Conservation (phyloP, 768 basidiomycete species). For the Suillus variegatus region DNA sequence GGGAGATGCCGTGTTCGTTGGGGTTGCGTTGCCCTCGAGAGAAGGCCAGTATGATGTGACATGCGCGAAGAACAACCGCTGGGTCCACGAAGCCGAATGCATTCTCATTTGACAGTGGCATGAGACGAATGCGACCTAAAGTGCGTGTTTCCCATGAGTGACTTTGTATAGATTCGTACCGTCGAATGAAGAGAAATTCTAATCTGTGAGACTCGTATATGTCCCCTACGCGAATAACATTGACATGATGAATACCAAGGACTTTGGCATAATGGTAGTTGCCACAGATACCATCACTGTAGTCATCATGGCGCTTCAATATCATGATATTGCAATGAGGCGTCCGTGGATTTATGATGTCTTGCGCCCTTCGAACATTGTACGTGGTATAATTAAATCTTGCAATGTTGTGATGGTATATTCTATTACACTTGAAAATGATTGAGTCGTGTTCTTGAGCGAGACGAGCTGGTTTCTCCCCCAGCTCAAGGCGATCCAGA, state of each 20-base stretch:
- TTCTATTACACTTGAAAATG: conserved; percentile 14
- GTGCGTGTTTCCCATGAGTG: neutral
- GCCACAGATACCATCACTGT: neutral
- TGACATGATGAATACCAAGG: conserved; percentile 17
- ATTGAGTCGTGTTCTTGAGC: conserved; percentile 10
- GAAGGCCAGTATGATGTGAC: neutral
- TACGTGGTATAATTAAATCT: conserved; percentile 33
- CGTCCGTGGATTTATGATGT: conserved; percentile 38
- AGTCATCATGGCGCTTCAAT: no score
- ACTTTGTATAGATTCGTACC: conserved; percentile 1
- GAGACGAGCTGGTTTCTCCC: neutral
- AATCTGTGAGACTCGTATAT: conserved; percentile 3
- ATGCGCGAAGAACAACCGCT: no score
- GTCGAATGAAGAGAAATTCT: conserved; percentile 8
- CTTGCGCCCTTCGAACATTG: conserved; percentile 39
- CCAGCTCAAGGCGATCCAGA: conserved; percentile 1
- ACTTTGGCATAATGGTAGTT: conserved; percentile 19
- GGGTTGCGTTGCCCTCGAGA: conserved; percentile 12
- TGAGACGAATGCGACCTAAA: conserved; percentile 11
- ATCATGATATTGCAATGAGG: neutral
- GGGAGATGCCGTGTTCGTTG: neutral
- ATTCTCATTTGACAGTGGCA: conserved; percentile 1
- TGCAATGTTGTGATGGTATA: conserved; percentile 5
- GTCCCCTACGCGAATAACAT: conserved; percentile 7
- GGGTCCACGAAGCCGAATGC: no score